These are phyloP conservation scores for Neurospora sp. DNA, from an alignment of 2,329 filamentous ascomycete genomes.

Conservation along the genomic window DNA sequence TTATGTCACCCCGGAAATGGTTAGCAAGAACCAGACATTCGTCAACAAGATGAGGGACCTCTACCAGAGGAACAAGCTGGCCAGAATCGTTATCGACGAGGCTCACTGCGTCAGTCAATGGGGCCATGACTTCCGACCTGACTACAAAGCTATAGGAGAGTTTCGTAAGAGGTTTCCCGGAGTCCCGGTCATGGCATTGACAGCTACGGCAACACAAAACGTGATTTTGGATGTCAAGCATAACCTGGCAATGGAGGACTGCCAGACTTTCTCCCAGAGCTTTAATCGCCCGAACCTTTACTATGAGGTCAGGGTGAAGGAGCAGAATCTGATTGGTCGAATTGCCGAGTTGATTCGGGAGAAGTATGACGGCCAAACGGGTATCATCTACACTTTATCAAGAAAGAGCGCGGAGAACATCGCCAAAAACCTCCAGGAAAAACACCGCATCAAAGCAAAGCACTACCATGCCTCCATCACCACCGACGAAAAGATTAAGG, in stretches of 20 bases:
- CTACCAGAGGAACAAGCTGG: slow-evolving; percentile 62
- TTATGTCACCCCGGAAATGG: slow-evolving; percentile 96
- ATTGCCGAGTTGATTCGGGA: slow-evolving; percentile 59
- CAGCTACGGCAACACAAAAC: slow-evolving; percentile 87
- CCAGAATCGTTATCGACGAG: slow-evolving; percentile 91
- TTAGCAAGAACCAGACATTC: slow-evolving; percentile 69
- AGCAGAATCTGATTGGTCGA: slow-evolving; percentile 40
- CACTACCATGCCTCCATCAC: slow-evolving; percentile 82
- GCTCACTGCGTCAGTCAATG: slow-evolving; percentile 99
- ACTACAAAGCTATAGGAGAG: slow-evolving; percentile 80
- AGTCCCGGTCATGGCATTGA: slow-evolving; percentile 89
- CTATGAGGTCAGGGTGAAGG: slow-evolving; percentile 74
- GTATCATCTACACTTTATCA: slow-evolving; percentile 90
- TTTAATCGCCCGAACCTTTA: slow-evolving; percentile 95
- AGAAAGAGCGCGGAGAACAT: slow-evolving; percentile 73
- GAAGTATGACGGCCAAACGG: slow-evolving; percentile 62
- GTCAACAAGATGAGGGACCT: slow-evolving; percentile 54
- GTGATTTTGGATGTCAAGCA: slow-evolving; percentile 87
- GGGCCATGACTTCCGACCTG: slow-evolving; percentile 95
- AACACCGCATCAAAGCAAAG: slow-evolving; percentile 58
- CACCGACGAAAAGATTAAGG: slow-evolving; percentile 52
- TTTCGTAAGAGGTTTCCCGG: slow-evolving; percentile 62
- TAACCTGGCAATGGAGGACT: slow-evolving; percentile 74
- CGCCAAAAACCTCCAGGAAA: slow-evolving; percentile 53
- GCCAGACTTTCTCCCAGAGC: slow-evolving; percentile 76